phyloP scores from a whole-genome alignment of 192 early-diverging fungal species.

The Podochytrium sp. region DNA sequence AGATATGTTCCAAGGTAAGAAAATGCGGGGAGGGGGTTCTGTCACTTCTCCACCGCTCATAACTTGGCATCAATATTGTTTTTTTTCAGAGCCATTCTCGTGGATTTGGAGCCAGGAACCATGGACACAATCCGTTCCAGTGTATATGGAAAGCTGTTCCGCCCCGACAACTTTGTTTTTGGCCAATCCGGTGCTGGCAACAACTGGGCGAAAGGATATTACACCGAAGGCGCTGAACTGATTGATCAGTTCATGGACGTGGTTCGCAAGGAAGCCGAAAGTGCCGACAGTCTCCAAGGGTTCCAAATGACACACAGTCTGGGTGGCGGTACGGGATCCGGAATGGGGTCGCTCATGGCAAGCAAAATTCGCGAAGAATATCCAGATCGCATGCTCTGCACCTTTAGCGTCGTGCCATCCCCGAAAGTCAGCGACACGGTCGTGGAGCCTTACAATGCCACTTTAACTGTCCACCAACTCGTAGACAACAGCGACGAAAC shows the following conservation, averaged over 20 bases:
- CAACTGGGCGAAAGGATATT: constrained; percentile 99
- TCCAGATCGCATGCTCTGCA: constrained; percentile 98
- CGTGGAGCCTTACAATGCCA: constrained; percentile 99
- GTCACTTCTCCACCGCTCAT: not conserved
- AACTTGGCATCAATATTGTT: not conserved
- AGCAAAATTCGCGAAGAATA: constrained; percentile 99
- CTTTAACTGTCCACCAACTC: constrained; percentile 94
- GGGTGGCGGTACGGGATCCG: constrained; percentile 96
- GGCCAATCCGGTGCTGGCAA: constrained; percentile 97
- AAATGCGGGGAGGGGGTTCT: not conserved
- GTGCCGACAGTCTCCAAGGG: constrained; percentile 95
- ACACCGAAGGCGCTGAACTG: constrained; percentile 99
- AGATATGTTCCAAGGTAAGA: constrained; percentile 58
- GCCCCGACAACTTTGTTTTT: constrained; percentile 96
- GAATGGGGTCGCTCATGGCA: constrained; percentile 93
- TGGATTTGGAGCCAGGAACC: constrained; percentile 95
- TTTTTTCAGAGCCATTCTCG: constrained; percentile 69
- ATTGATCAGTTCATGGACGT: constrained; percentile 95
- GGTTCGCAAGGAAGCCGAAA: constrained; percentile 95
- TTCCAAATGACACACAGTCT: constrained; percentile 99
- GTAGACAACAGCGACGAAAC: constrained; percentile 99
- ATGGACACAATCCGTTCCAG: constrained; percentile 88
- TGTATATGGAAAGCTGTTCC: constrained; percentile 85
- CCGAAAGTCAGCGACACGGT: constrained; percentile 99
- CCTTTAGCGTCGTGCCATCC: constrained; percentile 95